Evolutionary conservation across 495 filamentous ascomycete genomes (phyloP).

Genomic region (Xylaria bambusicola): DNA sequence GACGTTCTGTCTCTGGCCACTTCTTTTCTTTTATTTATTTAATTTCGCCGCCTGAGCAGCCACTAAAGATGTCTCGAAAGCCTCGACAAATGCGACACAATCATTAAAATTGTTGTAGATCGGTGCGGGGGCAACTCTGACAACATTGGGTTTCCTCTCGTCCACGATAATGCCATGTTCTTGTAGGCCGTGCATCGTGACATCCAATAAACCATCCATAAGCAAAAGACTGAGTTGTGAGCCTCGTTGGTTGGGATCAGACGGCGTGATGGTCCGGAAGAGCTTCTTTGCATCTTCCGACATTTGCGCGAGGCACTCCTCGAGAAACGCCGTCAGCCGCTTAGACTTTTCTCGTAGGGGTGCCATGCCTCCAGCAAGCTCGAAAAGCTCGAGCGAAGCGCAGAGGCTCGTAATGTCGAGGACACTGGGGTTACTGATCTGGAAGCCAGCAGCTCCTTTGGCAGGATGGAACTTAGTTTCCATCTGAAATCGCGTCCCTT

Average conservation of each 20-base stretch:
- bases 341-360: conserved; percentile 74
- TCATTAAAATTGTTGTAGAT: conserved; percentile 86
- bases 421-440: conserved; percentile 68
- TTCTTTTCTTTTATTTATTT: no score
- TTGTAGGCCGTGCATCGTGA: conserved; percentile 68
- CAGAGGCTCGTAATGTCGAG: conserved; percentile 69
- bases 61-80: conserved; percentile 57
- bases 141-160: conserved; percentile 85
- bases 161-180: conserved; percentile 76
- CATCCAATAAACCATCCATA: conserved; percentile 64
- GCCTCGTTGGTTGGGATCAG: conserved; percentile 68
- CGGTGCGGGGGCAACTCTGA: conserved; percentile 88
- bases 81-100: conserved; percentile 72
- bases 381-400: conserved; percentile 80
- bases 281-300: conserved; percentile 47
- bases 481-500: conserved; percentile 76
- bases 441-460: conserved; percentile 67
- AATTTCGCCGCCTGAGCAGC: conserved; percentile 26
- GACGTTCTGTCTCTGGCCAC: background rate
- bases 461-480: conserved; percentile 74
- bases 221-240: conserved; percentile 85
- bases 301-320: conserved; percentile 60
- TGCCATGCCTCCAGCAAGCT: conserved; percentile 65
- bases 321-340: conserved; percentile 76
- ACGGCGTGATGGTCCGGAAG: conserved; percentile 82